Evolutionary conservation across 1,284 basidiomycete genomes (phyloP), one percentile per base, ranked within the genome.

Genomic region (Xerocomus minutiporus): DNA sequence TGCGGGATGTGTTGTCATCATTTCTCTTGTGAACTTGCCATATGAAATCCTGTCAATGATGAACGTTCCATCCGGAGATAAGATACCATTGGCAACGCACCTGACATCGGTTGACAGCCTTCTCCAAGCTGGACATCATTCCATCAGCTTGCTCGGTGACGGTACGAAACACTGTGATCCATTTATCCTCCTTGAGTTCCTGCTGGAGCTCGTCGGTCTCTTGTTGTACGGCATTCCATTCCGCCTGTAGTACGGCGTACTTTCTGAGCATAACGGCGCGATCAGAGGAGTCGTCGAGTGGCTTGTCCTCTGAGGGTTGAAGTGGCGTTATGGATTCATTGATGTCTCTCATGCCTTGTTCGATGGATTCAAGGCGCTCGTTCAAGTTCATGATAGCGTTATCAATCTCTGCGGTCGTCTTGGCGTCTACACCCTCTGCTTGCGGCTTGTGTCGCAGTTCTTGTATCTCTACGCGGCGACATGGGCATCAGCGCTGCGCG

Each of bases 101-200:
- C 74, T 91, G 86, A 73, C 89, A 93, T 60, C 88, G 81, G 59
- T 84, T 84, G 43, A 95, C 84, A 7, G 89, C 90, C 68, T 93
- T 96, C 73, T 97, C 91, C 57, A 98, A 71, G 63, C 91, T 93
- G 28, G 86, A 83, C 92, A 98, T 95, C 93, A 98, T 96, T 28
- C 90, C 91, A 65, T 95, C 89, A 32, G 93, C 93, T 70, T 97
- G 94, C 57, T 91, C 86, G 12, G 87, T 88, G 40, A 93, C 93
- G 35, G 91, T 93, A 58, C 91, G 80, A 70, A 97, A 97, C n/a
- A 97, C 88, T 8, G 87, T 88, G 61, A 97, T 78, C 88, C 93
- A 97, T 65, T 93, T 94, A 70, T 97, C 94, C 70, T 97, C 96
- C 70, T 91, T 92, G 55, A 97, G 76, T 69, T 98, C 95, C 64